Evolutionary conservation across 129 eudicot species (phyloP), one percentile per base, ranked within the genome.

Genomic region (Saussurea involucrata): DNA sequence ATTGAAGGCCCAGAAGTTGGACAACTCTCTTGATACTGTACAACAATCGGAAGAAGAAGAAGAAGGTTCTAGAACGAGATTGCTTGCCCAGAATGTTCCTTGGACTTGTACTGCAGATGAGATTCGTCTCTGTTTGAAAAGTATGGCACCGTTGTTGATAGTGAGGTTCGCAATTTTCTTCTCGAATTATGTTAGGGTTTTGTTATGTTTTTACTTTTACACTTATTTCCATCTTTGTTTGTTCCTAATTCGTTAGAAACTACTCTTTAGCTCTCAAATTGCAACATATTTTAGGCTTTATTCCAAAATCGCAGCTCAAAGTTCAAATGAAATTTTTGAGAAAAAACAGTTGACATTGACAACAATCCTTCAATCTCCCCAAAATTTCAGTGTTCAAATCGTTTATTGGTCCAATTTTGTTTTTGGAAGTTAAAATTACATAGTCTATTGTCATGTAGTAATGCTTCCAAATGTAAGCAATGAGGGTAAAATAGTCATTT

Each of bases 21-120:
- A 79, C 5, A 63, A 82, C 60, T 10, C 87, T 3, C 29, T 15
- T 8, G 79, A 69, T 63, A 68, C 69, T 49, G 33, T 55, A n/a
- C 42, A 64, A 60, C 68, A 71, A n/a, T 34, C 8, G 28, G 80
- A 77, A 2, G 83, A 72, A 1, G 85, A 82, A 67, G 61, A 68
- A 13, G 86, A 85, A 82, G 55, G 42, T 66, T 87, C 93, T 18
- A 83, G 71, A 36, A 89, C 92, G 7, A 89, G 98, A 78, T 13
- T 95, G 72, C 84, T 89, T 6, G 94, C 86, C 13, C 92, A 84
- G 82, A 95, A 95, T 79, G 88, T 91, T 21, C 90, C 96, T 0
- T 95, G 98, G 98, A 76, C 86, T 27, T 86, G 84, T 82, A 88
- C 89, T 12, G 89, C 85, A 0, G 90, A 83, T 66, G 98, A 95